These are phyloP conservation scores for Mortierella sp. DNA, from an alignment of 371 early-diverging fungal genomes.

Conservation along the genomic window DNA sequence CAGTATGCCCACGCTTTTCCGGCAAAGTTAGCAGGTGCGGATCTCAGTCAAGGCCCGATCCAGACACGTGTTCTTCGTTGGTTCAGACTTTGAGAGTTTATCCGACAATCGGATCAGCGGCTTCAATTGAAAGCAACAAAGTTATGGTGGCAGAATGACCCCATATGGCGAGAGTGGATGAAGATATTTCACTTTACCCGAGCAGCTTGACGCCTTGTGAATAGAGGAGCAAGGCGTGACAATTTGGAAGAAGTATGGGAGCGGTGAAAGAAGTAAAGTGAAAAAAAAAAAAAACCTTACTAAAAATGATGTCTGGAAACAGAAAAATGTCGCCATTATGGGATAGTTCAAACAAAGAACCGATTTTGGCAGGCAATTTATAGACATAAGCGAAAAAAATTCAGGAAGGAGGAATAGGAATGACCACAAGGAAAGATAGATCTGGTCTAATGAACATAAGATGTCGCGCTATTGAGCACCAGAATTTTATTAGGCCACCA, in stretches of 20 bases:
- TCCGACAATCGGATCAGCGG: neutral
- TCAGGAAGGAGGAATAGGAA: neutral
- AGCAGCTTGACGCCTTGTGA: neutral
- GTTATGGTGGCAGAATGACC: neutral
- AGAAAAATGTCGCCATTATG: slow-evolving; percentile 23
- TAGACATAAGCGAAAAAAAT: neutral
- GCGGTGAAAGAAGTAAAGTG: neutral
- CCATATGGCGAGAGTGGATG: neutral
- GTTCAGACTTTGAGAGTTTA: neutral
- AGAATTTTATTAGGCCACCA: neutral
- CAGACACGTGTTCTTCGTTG: neutral
- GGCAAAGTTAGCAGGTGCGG: too few relatives aligned
- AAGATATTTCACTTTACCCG: neutral
- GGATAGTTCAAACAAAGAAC: neutral
- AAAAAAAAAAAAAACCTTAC: neutral
- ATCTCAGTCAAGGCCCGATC: neutral
- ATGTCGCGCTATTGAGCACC: slow-evolving; percentile 19
- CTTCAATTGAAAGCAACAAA: neutral
- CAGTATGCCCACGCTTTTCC: too few relatives aligned
- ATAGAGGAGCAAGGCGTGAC: too few relatives aligned
- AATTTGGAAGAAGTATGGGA: neutral
- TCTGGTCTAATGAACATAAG: slow-evolving; percentile 21
- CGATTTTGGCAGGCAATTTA: slow-evolving; percentile 19
- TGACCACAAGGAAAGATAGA: slow-evolving; percentile 3
- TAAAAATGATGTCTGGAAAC: neutral